Evolutionary conservation across 1,284 basidiomycete genomes (phyloP).

Genomic region (Afroboletus lepidellus): DNA sequence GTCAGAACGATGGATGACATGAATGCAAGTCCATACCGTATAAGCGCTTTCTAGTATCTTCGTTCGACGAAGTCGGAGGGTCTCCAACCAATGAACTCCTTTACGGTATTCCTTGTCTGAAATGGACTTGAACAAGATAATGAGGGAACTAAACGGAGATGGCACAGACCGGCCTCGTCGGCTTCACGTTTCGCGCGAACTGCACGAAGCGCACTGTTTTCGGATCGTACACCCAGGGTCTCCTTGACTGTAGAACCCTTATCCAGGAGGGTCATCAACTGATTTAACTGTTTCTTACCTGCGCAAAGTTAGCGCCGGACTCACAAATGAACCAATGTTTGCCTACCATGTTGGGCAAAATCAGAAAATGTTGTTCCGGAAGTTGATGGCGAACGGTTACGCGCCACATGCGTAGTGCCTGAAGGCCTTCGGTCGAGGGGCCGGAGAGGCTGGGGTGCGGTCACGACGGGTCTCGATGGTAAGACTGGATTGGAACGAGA

Average conservation of each 20-base stretch:
- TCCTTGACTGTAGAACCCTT: conserved; percentile 64
- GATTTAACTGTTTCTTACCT: conserved; percentile 78
- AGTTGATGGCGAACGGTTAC: conserved; percentile 70
- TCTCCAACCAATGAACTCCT: conserved; percentile 92
- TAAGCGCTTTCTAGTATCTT: conserved; percentile 85
- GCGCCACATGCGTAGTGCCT: conserved; percentile 47
- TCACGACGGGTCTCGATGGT: conserved; percentile 44
- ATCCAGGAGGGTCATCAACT: conserved; percentile 74
- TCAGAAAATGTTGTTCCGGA: conserved; percentile 70
- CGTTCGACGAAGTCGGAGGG: conserved; percentile 76
- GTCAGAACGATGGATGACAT: conserved; percentile 9
- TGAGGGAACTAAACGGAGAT: neutral
- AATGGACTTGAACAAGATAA: conserved; percentile 3
- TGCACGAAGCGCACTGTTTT: conserved; percentile 64
- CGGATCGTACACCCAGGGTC: conserved; percentile 51
- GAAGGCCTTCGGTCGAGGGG: conserved; percentile 75
- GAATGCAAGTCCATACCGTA: conserved; percentile 46
- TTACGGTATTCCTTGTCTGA: conserved; percentile 90
- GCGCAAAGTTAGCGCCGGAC: conserved; percentile 9
- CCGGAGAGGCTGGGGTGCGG: conserved; percentile 67
- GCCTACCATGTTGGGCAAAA: conserved; percentile 70
- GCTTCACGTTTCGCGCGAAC: conserved; percentile 86
- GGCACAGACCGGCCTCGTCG: conserved; percentile 78
- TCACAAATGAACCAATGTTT: neutral
- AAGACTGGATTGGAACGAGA: conserved; percentile 36